Evolutionary conservation across 2,329 filamentous ascomycete species (phyloP).

Genomic region (Geosmithia morbida): DNA sequence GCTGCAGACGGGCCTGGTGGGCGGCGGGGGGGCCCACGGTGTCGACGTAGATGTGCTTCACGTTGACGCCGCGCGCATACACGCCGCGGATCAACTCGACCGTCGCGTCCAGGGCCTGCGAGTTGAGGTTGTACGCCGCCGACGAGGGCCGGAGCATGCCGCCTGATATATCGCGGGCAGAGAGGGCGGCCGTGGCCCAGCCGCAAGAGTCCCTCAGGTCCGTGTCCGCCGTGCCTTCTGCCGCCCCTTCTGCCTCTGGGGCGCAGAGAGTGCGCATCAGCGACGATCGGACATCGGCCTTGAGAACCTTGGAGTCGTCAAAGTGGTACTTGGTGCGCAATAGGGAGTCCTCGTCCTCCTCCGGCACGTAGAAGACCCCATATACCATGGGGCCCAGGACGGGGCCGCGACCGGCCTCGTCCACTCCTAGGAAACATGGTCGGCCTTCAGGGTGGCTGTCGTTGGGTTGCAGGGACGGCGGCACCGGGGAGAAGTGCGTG

Average conservation of each 20-base stretch:
- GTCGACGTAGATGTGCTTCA: slow-evolving; percentile 87
- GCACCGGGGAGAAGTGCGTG: slow-evolving; percentile 56
- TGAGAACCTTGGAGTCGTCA: slow-evolving; percentile 90
- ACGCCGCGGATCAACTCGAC: slow-evolving; percentile 68
- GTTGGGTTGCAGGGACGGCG: slow-evolving; percentile 38
- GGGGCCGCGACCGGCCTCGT: slow-evolving; percentile 86
- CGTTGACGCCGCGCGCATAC: slow-evolving; percentile 62
- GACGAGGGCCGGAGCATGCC: slow-evolving; percentile 55
- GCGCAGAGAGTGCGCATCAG: slow-evolving; percentile 62
- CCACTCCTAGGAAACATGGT: slow-evolving; percentile 67
- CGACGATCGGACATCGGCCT: slow-evolving; percentile 57
- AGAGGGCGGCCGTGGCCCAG: slow-evolving; percentile 72
- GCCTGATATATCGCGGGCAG: slow-evolving; percentile 68
- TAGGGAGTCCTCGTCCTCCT: slow-evolving; percentile 54
- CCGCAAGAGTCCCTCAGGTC: slow-evolving; percentile 47
- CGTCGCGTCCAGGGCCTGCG: slow-evolving; percentile 88
- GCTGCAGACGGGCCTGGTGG: slow-evolving; percentile 75
- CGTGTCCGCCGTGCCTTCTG: neutral
- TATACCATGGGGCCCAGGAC: slow-evolving; percentile 77
- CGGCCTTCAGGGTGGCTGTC: slow-evolving; percentile 12
- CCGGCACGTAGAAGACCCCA: slow-evolving; percentile 60
- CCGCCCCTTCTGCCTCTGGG: slow-evolving; percentile 16
- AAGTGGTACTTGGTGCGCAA: slow-evolving; percentile 72
- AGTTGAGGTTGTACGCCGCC: slow-evolving; percentile 71
- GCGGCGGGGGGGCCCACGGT: slow-evolving; percentile 72